Evolutionary conservation across 345 rosid species (phyloP).

Genomic region (Acer negundo): DNA sequence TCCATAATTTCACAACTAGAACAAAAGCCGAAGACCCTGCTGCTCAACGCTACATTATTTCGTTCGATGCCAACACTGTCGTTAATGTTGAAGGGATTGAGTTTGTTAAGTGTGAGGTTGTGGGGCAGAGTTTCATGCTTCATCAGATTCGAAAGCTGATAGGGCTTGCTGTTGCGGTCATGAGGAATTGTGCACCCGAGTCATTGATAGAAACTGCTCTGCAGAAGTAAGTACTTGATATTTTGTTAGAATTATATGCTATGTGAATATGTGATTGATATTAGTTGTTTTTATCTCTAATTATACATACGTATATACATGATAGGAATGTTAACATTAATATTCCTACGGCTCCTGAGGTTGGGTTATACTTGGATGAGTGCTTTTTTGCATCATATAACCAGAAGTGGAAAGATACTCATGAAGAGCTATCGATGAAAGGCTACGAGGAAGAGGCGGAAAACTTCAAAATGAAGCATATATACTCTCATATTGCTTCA

Average conservation of each 20-base stretch:
- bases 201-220: constrained; percentile 65
- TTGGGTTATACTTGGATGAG: constrained; percentile 93
- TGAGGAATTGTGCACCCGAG: constrained; percentile 83
- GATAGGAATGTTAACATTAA: constrained; percentile 64
- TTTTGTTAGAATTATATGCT: neutral
- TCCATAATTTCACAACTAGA: constrained; percentile 93
- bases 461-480: constrained; percentile 76
- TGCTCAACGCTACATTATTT: constrained; percentile 68
- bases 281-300: neutral
- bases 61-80: constrained; percentile 57
- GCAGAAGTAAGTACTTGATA: constrained; percentile 51
- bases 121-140: constrained; percentile 99
- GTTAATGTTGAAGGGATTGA: constrained; percentile 73
- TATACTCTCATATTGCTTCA: constrained; percentile 79
- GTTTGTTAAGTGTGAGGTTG: constrained; percentile 91
- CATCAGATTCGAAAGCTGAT: constrained; percentile 96
- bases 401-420: constrained; percentile 77
- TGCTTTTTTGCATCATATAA: constrained; percentile 84
- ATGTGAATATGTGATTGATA: neutral
- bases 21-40: constrained; percentile 87
- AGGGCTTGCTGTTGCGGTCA: constrained; percentile 83
- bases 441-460: constrained; percentile 69
- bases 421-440: constrained; percentile 87
- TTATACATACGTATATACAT: constrained; percentile 1
- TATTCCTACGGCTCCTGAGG: constrained; percentile 97